Evolutionary conservation across 192 early-diverging fungal genomes (phyloP).

Genomic region (Coemansia sp.): DNA sequence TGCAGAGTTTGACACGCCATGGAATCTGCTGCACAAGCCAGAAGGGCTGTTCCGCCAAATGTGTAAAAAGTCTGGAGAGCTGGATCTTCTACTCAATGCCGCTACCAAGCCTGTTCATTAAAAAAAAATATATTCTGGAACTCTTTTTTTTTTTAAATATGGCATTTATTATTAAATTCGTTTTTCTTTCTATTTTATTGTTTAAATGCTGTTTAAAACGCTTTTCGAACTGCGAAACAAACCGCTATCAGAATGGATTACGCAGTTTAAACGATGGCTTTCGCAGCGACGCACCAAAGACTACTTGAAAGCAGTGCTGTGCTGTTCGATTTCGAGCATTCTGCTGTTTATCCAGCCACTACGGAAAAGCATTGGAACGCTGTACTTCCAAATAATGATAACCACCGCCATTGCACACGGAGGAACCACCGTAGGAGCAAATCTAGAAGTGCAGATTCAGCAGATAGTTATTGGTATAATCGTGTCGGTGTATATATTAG

Average conservation of each 20-base stretch:
- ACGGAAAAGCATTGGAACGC: slow-evolving; percentile 18
- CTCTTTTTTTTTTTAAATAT: not conserved
- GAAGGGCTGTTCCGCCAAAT: slow-evolving; percentile 70
- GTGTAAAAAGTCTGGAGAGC: slow-evolving; percentile 84
- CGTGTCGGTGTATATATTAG: slow-evolving; percentile 26
- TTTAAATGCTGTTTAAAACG: not conserved
- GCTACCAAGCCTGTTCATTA: slow-evolving; percentile 18
- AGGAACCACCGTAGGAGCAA: slow-evolving; percentile 39
- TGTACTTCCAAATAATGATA: slow-evolving; percentile 32
- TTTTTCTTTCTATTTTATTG: slow-evolving; percentile 1
- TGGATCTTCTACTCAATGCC: slow-evolving; percentile 59
- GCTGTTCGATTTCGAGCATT: slow-evolving; percentile 26
- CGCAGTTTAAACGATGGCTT: slow-evolving; percentile 9
- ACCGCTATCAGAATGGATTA: not conserved
- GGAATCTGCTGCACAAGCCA: slow-evolving; percentile 60
- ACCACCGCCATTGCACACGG: slow-evolving; percentile 41
- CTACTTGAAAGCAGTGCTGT: slow-evolving; percentile 38
- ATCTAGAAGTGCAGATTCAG: slow-evolving; percentile 41
- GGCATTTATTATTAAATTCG: not conserved
- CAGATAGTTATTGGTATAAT: slow-evolving; percentile 21
- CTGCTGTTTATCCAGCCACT: slow-evolving; percentile 26
- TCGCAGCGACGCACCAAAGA: slow-evolving; percentile 22
- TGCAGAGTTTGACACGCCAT: slow-evolving; percentile 81
- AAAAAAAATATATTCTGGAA: not conserved
- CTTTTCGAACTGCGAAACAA: not conserved